Conservation (phyloP, 345 rosid species). For the Garcia nutans region DNA sequence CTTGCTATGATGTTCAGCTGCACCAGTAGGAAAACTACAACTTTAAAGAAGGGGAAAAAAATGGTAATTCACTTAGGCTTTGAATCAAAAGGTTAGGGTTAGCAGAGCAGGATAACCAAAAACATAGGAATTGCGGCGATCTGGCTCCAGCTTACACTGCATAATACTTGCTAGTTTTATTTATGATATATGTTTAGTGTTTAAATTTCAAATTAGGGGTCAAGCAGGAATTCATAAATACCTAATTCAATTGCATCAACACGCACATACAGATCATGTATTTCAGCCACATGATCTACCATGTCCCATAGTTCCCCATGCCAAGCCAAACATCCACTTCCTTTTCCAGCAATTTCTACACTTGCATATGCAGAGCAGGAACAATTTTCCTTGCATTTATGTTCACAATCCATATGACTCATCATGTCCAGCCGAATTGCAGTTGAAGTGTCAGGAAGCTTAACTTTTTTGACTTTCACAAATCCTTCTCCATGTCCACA, state of each 20-base stretch:
- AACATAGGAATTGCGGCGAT: too few relatives aligned
- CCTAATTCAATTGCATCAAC: conserved; percentile 12
- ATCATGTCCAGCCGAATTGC: background rate
- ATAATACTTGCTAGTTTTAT: too few relatives aligned
- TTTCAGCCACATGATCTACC: background rate
- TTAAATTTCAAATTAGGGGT: background rate
- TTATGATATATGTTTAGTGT: background rate
- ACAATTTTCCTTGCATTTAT: conserved; percentile 8
- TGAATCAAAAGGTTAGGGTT: background rate
- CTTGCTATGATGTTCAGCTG: background rate
- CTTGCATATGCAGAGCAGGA: conserved; percentile 9
- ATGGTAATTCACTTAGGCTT: too few relatives aligned
- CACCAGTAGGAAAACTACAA: background rate
- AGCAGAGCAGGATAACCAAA: too few relatives aligned
- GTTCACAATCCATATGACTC: background rate
- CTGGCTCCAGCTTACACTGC: too few relatives aligned
- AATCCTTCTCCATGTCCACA: conserved; percentile 20
- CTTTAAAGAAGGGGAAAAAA: background rate
- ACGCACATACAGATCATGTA: background rate
- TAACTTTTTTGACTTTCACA: conserved; percentile 6
- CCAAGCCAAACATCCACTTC: background rate
- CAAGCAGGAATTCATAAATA: background rate
- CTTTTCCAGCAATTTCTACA: background rate
- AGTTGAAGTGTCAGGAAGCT: conserved; percentile 5
- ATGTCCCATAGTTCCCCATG: conserved; percentile 13